A percentile compares a stretch with the other conserved stretches of the same genome.
These are phyloP conservation scores for Prunus campanulata DNA, from an alignment of 306 rosid genomes.

Conservation along the genomic window DNA sequence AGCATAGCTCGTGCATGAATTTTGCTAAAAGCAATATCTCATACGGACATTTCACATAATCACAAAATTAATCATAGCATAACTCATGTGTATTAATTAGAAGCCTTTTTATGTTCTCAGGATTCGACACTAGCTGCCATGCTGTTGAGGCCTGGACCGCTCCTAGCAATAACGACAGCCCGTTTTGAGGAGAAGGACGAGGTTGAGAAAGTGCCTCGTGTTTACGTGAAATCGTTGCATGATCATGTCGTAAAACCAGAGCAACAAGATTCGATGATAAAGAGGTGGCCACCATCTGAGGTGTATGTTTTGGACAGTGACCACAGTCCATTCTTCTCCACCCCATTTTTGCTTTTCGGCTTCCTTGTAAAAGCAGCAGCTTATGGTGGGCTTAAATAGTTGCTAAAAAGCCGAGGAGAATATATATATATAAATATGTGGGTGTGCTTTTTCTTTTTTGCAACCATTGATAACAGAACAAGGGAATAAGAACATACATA, in stretches of 20 bases:
- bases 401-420: not conserved
- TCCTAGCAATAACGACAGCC: conserved; percentile 52
- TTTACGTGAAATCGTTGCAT: conserved; percentile 62
- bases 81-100: not conserved
- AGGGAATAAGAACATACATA: not conserved
- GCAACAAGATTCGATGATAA: conserved; percentile 84
- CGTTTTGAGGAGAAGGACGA: conserved; percentile 32
- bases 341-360: conserved; percentile 79
- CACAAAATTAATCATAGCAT: not conserved
- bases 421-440: too few relatives aligned
- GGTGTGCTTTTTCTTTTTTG: not conserved
- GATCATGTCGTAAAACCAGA: conserved; percentile 71
- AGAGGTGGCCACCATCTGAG: conserved; percentile 62
- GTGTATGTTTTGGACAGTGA: conserved; percentile 70
- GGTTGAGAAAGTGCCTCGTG: conserved; percentile 60
- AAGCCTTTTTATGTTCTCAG: conserved; percentile 25
- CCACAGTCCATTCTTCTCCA: conserved; percentile 85
- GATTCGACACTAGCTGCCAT: conserved; percentile 86
- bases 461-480: not conserved
- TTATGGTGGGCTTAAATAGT: conserved; percentile 31
- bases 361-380: conserved; percentile 65
- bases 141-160: conserved; percentile 85
- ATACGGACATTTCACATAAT: too few relatives aligned
- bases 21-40: too few relatives aligned
- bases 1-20: too few relatives aligned